Evolutionary conservation across 441 rosid species (phyloP).

Genomic region (Gossypium schwendimanii): DNA sequence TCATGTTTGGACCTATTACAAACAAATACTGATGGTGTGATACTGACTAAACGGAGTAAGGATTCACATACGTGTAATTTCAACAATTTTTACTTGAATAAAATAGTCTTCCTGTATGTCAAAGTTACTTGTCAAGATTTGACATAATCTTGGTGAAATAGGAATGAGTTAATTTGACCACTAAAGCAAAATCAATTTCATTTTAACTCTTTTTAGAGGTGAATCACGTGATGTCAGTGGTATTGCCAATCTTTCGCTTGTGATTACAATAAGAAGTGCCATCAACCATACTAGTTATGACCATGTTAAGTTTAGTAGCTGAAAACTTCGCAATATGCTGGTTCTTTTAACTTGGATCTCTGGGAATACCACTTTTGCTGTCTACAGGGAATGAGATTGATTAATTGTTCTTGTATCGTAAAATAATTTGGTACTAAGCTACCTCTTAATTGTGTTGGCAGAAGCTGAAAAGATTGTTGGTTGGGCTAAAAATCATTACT

Average conservation of each 20-base stretch:
- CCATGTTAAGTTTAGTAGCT: not conserved
- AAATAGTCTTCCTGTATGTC: not conserved
- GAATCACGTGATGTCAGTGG: not conserved
- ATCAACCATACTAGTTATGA: not conserved
- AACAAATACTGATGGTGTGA: constrained; percentile 72
- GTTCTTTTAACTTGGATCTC: not conserved
- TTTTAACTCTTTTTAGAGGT: not conserved
- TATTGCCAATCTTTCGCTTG: not conserved
- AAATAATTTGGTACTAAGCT: not conserved
- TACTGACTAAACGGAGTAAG: constrained; percentile 78
- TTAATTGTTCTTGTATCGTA: not conserved
- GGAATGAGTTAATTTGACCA: not conserved
- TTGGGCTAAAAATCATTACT: constrained; percentile 86
- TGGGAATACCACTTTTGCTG: not conserved
- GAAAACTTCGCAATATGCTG: not conserved
- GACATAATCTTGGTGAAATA: not conserved
- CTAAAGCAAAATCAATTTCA: not conserved
- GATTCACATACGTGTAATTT: constrained; percentile 13
- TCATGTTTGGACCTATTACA: constrained; percentile 65
- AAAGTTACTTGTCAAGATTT: not conserved
- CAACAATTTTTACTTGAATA: not conserved
- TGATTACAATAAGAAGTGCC: constrained; percentile 2
- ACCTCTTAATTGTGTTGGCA: constrained; percentile 26
- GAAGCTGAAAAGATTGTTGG: constrained; percentile 94
- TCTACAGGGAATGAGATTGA: not conserved